These are phyloP conservation scores for Amanita polypyramis DNA, from an alignment of 768 basidiomycete genomes.

Conservation along the genomic window DNA sequence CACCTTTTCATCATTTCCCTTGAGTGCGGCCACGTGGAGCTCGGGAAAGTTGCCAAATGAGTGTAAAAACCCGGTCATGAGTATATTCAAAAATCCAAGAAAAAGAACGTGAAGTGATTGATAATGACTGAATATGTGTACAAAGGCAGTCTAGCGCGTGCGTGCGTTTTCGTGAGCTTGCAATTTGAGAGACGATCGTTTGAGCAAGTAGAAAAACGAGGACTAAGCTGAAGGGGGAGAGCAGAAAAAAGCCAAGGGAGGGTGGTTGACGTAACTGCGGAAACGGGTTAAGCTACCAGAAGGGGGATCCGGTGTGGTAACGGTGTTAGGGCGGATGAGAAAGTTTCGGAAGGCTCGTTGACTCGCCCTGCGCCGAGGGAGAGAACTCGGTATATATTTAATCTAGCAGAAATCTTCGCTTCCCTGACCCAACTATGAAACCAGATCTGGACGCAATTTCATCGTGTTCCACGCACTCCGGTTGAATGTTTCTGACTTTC, in stretches of 20 bases:
- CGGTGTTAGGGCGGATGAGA: background rate
- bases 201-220: background rate
- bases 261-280: conserved; percentile 1
- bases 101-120: conserved; percentile 1
- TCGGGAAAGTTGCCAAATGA: conserved; percentile 27
- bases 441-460: background rate
- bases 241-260: background rate
- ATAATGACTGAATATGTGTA: background rate
- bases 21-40: conserved; percentile 45
- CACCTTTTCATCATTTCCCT: conserved; percentile 45
- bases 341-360: background rate
- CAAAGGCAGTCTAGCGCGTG: background rate
- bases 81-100: background rate
- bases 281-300: background rate
- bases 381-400: background rate
- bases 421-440: background rate
- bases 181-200: background rate
- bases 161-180: background rate
- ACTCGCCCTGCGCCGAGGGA: background rate
- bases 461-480: background rate
- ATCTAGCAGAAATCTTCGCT: background rate
- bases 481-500: background rate
- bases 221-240: conserved; percentile 2
- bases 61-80: conserved; percentile 17
- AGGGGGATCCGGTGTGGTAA: background rate